Conservation (phyloP, 2,329 filamentous ascomycete species). For the Colletotrichum spinosum region DNA sequence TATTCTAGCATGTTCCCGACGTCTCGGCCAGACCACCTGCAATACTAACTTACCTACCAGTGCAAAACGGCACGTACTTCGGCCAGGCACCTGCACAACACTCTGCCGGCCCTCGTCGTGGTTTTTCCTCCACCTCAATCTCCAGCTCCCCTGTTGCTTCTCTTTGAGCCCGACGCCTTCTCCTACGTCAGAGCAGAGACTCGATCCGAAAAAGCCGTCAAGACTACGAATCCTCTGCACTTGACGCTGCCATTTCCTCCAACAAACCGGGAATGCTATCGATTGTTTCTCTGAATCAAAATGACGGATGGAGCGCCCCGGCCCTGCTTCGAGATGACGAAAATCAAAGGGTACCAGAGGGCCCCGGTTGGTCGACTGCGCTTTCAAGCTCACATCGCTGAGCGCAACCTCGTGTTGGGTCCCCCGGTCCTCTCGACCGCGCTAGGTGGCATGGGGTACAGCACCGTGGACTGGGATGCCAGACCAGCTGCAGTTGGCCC, state of each 20-base stretch:
- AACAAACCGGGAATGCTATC: background rate
- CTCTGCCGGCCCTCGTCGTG: too few species aligned
- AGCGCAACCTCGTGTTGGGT: conserved; percentile 35
- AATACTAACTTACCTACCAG: too few species aligned
- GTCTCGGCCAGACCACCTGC: conserved; percentile 6
- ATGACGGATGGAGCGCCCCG: conserved; percentile 29
- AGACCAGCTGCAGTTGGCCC: conserved; percentile 12
- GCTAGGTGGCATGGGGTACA: conserved; percentile 30
- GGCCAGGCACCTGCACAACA: too few species aligned
- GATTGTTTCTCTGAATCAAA: conserved; percentile 16
- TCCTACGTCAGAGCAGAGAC: conserved; percentile 15
- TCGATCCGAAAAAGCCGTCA: conserved; percentile 22
- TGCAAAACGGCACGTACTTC: too few species aligned
- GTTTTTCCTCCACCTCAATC: conserved; percentile 13
- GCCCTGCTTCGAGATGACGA: conserved; percentile 18
- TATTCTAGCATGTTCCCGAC: conserved; percentile 26
- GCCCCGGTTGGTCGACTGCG: conserved; percentile 11
- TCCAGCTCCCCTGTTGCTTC: conserved; percentile 13
- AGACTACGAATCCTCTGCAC: background rate
- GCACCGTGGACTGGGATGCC: conserved; percentile 13
- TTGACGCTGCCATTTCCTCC: background rate
- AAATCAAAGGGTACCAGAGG: conserved; percentile 28
- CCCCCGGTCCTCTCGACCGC: conserved; percentile 17
- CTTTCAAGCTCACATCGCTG: conserved; percentile 10
- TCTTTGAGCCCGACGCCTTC: conserved; percentile 17